A percentile compares a stretch with the other conserved stretches of the same genome.
phyloP scores from a whole-genome alignment of 805 yeast genomes.

The Candida insectalens region DNA sequence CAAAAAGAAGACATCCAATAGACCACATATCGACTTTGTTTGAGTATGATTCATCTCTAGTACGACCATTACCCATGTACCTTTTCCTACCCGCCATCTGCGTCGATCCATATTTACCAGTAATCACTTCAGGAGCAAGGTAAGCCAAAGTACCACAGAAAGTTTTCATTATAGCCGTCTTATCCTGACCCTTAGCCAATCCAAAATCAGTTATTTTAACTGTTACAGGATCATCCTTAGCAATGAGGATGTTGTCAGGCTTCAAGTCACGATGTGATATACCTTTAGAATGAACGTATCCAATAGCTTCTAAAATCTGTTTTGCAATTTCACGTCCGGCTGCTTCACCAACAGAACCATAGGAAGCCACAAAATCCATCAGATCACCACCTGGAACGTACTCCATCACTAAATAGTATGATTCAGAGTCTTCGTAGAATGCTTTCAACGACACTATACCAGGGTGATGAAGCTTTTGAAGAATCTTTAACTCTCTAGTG shows the following conservation, averaged over 20 bases:
- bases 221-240: slow-evolving; percentile 80
- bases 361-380: slow-evolving; percentile 93
- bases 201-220: slow-evolving; percentile 98
- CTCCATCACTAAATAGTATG: slow-evolving; percentile 88
- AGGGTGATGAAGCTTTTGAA: slow-evolving; percentile 71
- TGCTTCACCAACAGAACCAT: slow-evolving; percentile 86
- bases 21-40: slow-evolving; percentile 97
- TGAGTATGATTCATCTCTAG: slow-evolving; percentile 45
- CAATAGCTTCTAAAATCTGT: slow-evolving; percentile 76
- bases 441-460: slow-evolving; percentile 77
- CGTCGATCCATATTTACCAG: slow-evolving; percentile 38
- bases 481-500: slow-evolving; percentile 73
- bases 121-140: slow-evolving; percentile 88
- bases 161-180: slow-evolving; percentile 82
- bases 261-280: slow-evolving; percentile 95
- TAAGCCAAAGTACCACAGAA: slow-evolving; percentile 97
- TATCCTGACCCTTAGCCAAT: slow-evolving; percentile 80
- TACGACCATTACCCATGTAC: slow-evolving; percentile 24
- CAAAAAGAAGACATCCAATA: slow-evolving; percentile 88
- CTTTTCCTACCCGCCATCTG: slow-evolving; percentile 5
- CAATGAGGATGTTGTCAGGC: slow-evolving; percentile 90
- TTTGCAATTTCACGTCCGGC: slow-evolving; percentile 80
- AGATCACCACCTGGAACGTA: slow-evolving; percentile 93
- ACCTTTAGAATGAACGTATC: slow-evolving; percentile 81
- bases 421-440: slow-evolving; percentile 73